Evolutionary conservation across 1,284 basidiomycete genomes (phyloP), one percentile per base, ranked within the genome.

Genomic region (Ceratobasidium sp.): DNA sequence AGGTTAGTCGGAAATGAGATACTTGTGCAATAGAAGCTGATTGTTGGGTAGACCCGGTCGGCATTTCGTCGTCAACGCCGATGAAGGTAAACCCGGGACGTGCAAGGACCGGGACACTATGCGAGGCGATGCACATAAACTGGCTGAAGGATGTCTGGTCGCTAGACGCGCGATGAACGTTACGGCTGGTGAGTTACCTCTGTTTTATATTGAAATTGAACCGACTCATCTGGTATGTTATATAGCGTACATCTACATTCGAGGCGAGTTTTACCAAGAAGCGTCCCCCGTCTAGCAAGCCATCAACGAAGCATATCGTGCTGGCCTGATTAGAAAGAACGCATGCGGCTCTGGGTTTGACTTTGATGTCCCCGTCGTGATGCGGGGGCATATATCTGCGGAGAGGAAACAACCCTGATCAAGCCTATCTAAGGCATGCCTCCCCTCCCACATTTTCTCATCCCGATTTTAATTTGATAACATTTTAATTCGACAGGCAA

Each of bases 41-140:
- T 28, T 46, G 1, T 13, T 28, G 26, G 46, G 18, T 80, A 94
- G 94, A 78, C 97, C 97, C 20, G 55, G 55, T 28, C 93, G 97
- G 63, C 99, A 99, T 85, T 91, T 99, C 20, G 97, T 99, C 80
- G 95, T 99, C 84, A 99, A 99, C 85, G 97, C 97, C 58, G 97
- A 99, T 84, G 97, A 99, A 87, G 97, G 97, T 80, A 97, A 99
- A 87, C 98, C 97, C 0, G 97, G 97, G 42, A 99, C 98, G 2
- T 99, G 97, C 91, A 99, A 99, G 87, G 97, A 99, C 86, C 94
- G 97, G 67, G 97, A 99, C 87, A 99, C 99, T 84, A 90, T 99
- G 85, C 95, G 98, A 78, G 97, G 97, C 46, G 97, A 99, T 86
- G 98, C 97, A 1, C 97, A 99, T 89, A 99, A 99, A 85, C 93